Conservation (phyloP, 2,329 filamentous ascomycete species). For the Cladophialophora psammophila region DNA sequence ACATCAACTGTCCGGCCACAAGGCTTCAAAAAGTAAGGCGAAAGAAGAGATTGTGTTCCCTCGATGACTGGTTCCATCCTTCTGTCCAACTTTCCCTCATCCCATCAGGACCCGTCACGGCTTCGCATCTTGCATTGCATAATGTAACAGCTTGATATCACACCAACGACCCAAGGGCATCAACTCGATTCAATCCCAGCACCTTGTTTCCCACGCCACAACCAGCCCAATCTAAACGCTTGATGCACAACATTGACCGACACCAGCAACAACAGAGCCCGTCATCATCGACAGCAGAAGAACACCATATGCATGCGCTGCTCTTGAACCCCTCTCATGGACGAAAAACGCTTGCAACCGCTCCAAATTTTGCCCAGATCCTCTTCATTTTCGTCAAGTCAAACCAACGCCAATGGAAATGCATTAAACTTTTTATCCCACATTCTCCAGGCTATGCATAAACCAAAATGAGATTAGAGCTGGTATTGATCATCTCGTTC, state of each 20-base stretch:
- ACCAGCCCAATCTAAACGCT: neutral
- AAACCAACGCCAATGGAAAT: constrained; percentile 12
- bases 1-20: neutral
- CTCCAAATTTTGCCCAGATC: constrained; percentile 9
- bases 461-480: constrained; percentile 19
- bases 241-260: constrained; percentile 3
- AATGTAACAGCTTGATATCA: constrained; percentile 11
- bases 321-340: neutral
- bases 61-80: constrained; percentile 7
- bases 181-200: neutral
- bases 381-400: constrained; percentile 2
- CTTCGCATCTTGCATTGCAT: neutral
- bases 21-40: neutral
- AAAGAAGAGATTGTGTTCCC: neutral
- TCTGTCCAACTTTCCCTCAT: neutral
- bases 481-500: constrained; percentile 8
- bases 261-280: neutral
- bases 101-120: constrained; percentile 1
- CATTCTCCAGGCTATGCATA: constrained; percentile 9
- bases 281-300: neutral
- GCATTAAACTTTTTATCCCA: constrained; percentile 20
- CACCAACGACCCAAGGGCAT: neutral
- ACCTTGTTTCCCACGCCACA: neutral
- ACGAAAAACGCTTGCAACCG: constrained; percentile 3
- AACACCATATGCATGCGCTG: neutral